These are phyloP conservation scores for Coleophoma crateriformis DNA, from an alignment of 2,329 filamentous ascomycete genomes.

Conservation along the genomic window DNA sequence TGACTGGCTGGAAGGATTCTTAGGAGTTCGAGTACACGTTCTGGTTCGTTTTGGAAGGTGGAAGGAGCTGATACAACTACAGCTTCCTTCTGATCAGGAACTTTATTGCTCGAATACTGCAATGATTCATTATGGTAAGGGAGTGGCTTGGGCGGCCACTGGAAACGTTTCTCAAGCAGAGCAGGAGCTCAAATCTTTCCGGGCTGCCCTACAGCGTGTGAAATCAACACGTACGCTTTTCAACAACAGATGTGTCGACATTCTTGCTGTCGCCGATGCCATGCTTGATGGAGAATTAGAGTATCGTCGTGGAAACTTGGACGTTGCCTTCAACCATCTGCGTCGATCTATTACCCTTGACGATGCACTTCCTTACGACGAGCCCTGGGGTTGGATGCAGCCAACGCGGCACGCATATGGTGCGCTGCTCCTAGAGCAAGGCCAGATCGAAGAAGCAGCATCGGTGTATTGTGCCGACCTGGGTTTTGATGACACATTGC, in stretches of 20 bases:
- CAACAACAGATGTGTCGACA: conserved; percentile 59
- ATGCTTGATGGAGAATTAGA: conserved; percentile 73
- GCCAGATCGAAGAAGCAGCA: conserved; percentile 47
- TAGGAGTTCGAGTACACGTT: conserved; percentile 62
- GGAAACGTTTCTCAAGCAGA: conserved; percentile 50
- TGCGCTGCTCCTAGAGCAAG: conserved; percentile 64
- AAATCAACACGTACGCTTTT: conserved; percentile 58
- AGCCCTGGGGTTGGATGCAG: conserved; percentile 80
- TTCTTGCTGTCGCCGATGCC: conserved; percentile 53
- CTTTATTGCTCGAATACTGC: conserved; percentile 68
- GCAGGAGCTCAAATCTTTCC: conserved; percentile 44
- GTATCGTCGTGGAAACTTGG: conserved; percentile 57
- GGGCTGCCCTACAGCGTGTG: conserved; percentile 43
- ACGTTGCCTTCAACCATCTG: conserved; percentile 53
- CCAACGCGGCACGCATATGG: conserved; percentile 66
- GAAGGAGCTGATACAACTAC: conserved; percentile 55
- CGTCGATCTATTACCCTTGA: conserved; percentile 52
- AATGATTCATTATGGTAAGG: conserved; percentile 62
- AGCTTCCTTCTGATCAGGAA: conserved; percentile 48
- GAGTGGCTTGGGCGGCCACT: conserved; percentile 58
- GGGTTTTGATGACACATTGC: conserved; percentile 52
- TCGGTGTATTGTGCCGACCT: conserved; percentile 56
- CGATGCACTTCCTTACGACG: conserved; percentile 61
- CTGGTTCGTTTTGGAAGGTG: conserved; percentile 69
- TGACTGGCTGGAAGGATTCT: conserved; percentile 70